These are phyloP conservation scores for Nicotiana tomentosiformis DNA, from an alignment of 257 asterid genomes.

Conservation along the genomic window DNA sequence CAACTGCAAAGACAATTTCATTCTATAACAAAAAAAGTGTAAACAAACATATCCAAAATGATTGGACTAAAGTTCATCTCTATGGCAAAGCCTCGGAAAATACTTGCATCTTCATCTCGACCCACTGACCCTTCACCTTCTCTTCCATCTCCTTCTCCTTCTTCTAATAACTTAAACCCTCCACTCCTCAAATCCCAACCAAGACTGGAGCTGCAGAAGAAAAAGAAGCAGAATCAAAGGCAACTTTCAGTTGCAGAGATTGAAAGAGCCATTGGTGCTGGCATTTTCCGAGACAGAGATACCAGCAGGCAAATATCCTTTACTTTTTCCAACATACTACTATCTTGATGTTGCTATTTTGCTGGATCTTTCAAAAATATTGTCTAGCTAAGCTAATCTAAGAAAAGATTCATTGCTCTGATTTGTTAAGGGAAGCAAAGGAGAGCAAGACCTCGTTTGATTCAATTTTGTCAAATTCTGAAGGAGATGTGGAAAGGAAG, in stretches of 20 bases:
- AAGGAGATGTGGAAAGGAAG: constrained; percentile 65
- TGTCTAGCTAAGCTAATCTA: too few species aligned
- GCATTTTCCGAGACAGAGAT: constrained; percentile 54
- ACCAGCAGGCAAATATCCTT: constrained; percentile 31
- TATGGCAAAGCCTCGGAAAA: constrained; percentile 22
- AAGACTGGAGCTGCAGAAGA: not conserved
- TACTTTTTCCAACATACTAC: not conserved
- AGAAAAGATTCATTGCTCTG: not conserved
- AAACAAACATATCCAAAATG: constrained; percentile 14
- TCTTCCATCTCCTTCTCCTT: constrained; percentile 12
- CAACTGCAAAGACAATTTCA: not conserved
- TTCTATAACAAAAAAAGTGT: not conserved
- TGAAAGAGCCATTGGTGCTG: constrained; percentile 80
- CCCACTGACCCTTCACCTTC: constrained; percentile 34
- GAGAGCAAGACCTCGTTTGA: constrained; percentile 35
- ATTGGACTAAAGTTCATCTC: constrained; percentile 37
- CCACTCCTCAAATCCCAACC: constrained; percentile 12
- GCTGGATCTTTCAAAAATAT: not conserved
- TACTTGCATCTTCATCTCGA: constrained; percentile 28
- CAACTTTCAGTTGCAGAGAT: constrained; percentile 60
- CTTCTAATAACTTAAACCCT: constrained; percentile 17
- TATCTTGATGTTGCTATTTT: not conserved
- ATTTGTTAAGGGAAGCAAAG: constrained; percentile 27
- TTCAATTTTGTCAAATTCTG: constrained; percentile 39
- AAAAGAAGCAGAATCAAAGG: constrained; percentile 17